Evolutionary conservation across 2,329 filamentous ascomycete genomes (phyloP).

Genomic region (Penicillium sp.): DNA sequence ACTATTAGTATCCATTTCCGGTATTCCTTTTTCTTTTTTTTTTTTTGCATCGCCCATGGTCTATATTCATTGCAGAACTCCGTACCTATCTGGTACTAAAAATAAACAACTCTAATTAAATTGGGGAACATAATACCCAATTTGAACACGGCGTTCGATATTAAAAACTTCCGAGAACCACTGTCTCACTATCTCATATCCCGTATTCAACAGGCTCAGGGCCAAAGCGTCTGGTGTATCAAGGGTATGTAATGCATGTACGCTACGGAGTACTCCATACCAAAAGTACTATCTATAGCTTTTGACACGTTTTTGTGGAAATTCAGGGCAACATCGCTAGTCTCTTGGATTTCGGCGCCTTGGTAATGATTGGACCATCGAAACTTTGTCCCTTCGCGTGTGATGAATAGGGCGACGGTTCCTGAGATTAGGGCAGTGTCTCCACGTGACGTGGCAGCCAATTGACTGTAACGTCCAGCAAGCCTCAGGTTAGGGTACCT

Average conservation of each 20-base stretch:
- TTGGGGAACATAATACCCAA: neutral
- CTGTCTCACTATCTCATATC: neutral
- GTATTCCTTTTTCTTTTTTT: too few relatives aligned
- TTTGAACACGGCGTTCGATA: too few relatives aligned
- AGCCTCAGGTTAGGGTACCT: neutral
- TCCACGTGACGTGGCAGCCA: neutral
- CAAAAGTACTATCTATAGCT: neutral
- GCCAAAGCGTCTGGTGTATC: neutral
- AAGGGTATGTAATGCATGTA: neutral
- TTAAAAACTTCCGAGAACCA: neutral
- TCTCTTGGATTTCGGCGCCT: neutral
- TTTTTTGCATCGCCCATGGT: too few relatives aligned
- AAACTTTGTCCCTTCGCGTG: neutral
- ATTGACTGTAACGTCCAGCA: neutral
- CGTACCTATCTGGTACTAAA: neutral
- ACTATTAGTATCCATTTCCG: neutral
- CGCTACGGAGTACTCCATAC: neutral
- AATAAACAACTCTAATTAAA: neutral
- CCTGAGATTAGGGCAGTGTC: slow-evolving; percentile 5
- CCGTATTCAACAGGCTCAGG: neutral
- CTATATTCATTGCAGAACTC: neutral
- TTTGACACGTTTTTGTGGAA: neutral
- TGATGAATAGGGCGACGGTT: neutral
- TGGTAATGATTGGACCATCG: slow-evolving; percentile 2
- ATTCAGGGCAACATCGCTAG: neutral